These are phyloP conservation scores for Datisca glomerata DNA, from an alignment of 306 rosid genomes.

Conservation along the genomic window DNA sequence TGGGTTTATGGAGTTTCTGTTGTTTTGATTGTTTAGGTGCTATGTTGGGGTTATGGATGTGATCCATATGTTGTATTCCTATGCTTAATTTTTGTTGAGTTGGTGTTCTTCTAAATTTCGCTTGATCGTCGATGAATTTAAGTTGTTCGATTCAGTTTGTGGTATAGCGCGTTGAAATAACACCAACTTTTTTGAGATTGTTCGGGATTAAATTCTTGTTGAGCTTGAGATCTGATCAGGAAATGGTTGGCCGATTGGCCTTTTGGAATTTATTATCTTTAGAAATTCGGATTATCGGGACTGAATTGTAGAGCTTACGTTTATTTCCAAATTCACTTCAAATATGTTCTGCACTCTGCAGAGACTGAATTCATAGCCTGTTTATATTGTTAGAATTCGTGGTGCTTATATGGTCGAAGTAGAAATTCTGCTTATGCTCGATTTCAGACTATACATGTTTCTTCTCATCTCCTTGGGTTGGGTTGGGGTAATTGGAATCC, in stretches of 20 bases:
- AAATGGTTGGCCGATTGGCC: not conserved
- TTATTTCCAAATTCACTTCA: not conserved
- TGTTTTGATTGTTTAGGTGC: not conserved
- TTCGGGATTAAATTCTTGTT: not conserved
- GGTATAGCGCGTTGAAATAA: too few relatives aligned
- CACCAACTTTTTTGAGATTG: not conserved
- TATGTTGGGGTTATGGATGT: not conserved
- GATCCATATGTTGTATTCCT: not conserved
- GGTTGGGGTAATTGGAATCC: too few relatives aligned
- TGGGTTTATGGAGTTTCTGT: not conserved
- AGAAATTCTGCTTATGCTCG: too few relatives aligned
- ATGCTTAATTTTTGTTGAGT: conserved; percentile 6
- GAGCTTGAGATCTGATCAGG: not conserved
- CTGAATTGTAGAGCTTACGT: not conserved
- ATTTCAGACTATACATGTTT: too few relatives aligned
- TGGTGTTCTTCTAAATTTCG: conserved; percentile 13
- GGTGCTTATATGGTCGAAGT: too few relatives aligned
- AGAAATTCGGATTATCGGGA: not conserved
- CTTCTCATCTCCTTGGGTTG: too few relatives aligned
- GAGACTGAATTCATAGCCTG: too few relatives aligned
- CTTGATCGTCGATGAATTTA: conserved; percentile 16
- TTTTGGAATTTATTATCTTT: not conserved
- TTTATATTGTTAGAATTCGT: too few relatives aligned
- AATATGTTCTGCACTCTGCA: too few relatives aligned
- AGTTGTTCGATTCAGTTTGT: conserved; percentile 5